Base-by-base conservation (phyloP, 2,329 filamentous ascomycete genomes). In the Colletotrichum navitas region DNA sequence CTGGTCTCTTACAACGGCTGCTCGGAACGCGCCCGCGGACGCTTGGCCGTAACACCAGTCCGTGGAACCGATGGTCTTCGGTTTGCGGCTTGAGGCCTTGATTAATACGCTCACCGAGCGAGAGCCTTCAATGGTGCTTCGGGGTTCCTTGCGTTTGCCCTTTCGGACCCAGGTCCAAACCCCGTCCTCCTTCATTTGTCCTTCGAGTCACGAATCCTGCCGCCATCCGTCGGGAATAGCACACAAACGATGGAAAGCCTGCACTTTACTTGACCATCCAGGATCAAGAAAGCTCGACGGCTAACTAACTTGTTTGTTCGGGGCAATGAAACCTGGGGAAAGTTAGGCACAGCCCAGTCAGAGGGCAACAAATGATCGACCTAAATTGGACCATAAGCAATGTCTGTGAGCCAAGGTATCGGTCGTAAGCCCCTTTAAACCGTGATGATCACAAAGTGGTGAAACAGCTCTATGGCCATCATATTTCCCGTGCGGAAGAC, bases 261-360 rank as follows among this genome's bases (percentile, higher is more conserved):
- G 41, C 52, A n/a, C 24, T 34, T 32, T 11, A 1, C 11, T 18
- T 34, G 59, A 47, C 29, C n/a, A n/a, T 11, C 18, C 29, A 7
- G 43, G 47, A 26, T 1, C 4, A 4, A 29, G 29, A 32, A 49
- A 47, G 21, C 29, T 16, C n/a, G 41, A 34, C 36, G 39, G 54
- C 47, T 21, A 49, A 18, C 7, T 43, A 43, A 18, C 52, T 61
- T 67, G 47, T 36, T 63, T 63, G 45, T 16, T 29, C 32, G 43
- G 45, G 41, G 58, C 58, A 54, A 68, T 71, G 58, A 68, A 68
- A 58, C 52, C 64, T 52, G 58, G 64, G 63, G 64, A 66, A 70
- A 10, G 7, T 8, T 47, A 66, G 62, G 54, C 51, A 51, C 66
- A 29, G 32, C 52, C 52, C 24, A 34, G 54, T 52, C 45, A 34